phyloP scores from a whole-genome alignment of 208 protist genomes.

The Crithidia fasciculata region DNA sequence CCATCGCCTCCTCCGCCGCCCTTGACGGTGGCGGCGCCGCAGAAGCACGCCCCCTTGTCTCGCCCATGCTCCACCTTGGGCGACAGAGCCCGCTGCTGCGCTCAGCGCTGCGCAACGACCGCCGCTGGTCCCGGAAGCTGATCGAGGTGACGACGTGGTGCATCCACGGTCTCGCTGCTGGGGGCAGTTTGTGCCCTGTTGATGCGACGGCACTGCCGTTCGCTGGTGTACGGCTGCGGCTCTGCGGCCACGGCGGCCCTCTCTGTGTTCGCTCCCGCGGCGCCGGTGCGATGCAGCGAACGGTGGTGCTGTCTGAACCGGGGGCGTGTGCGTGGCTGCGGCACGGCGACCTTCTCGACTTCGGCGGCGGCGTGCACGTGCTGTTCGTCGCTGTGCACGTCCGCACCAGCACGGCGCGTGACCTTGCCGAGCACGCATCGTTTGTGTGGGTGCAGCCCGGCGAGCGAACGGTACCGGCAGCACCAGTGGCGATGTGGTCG shows the following conservation, averaged over 20 bases:
- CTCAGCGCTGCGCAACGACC: conserved; percentile 18
- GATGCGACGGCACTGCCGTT: conserved; percentile 18
- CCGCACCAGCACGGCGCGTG: not conserved
- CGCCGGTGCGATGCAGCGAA: not conserved
- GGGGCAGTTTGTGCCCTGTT: conserved; percentile 5
- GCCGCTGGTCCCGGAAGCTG: conserved; percentile 25
- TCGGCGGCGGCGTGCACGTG: conserved; percentile 13
- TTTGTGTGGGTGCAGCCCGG: conserved; percentile 26
- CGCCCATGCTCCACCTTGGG: conserved; percentile 21
- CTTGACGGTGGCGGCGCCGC: not conserved
- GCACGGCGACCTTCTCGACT: conserved; percentile 33
- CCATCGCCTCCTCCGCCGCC: not conserved
- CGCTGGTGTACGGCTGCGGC: conserved; percentile 28
- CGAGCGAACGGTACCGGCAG: not conserved
- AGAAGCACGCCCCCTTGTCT: conserved; percentile 18
- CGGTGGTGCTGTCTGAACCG: not conserved
- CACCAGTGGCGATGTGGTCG: conserved; percentile 10
- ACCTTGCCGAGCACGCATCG: conserved; percentile 17
- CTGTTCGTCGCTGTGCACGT: conserved; percentile 24
- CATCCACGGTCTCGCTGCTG: conserved; percentile 26
- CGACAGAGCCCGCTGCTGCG: conserved; percentile 25
- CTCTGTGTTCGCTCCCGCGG: not conserved
- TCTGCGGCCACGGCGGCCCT: conserved; percentile 14
- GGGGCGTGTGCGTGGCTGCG: conserved; percentile 29
- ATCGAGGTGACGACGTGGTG: conserved; percentile 39